Evolutionary conservation across 176 grass and related monocot species (phyloP), one percentile per base, ranked within the genome.

Genomic region (Lolium rigidum): DNA sequence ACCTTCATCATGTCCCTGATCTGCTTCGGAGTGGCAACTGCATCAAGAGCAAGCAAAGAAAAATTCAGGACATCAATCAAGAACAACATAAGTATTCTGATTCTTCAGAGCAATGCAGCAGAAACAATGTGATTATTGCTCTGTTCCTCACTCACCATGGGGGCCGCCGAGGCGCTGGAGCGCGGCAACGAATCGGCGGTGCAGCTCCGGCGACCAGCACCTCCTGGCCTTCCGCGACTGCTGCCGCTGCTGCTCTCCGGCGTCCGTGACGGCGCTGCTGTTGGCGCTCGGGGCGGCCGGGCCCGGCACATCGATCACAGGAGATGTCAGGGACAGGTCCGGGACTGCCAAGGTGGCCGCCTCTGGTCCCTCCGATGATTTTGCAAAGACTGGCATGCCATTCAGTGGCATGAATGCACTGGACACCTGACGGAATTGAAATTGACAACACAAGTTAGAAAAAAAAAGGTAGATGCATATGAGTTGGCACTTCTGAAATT

Each of bases 201-300:
- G 97, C 46, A 99, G 84, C 83, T 96, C 97, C 24, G 90, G 92
- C 5, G 94, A 99, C 97, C 96, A 99, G 76, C 92, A 94, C 57
- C 97, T 47, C 60, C 94, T 84, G 31, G 85, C 64, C 88, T 99
- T 99, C 65, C 94, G 92, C 70, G 51, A 54, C 51, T 90, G 92
- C 76, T 17, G 78, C 44, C 43, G 18, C 12, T 88, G 88, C 4
- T 85, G 80, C 43, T 74, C 83, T 9, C 57, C 62, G 0, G 80
- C 77, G 67, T 80, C 74, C 1, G 63, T 83, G 73, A 77, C 66
- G 7, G 80, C 64, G 57, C 82, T 87, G 80, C 82, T 87, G 59
- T 52, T 79, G 20, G 90, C 72, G 58, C 82, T 86, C 2, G 49
- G 80, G 4, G 86, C n/a, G 41, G 41, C 41, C 41, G 5, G 41